phyloP scores from a whole-genome alignment of 2,329 filamentous ascomycete species.

The Colletotrichum euphorbiae region DNA sequence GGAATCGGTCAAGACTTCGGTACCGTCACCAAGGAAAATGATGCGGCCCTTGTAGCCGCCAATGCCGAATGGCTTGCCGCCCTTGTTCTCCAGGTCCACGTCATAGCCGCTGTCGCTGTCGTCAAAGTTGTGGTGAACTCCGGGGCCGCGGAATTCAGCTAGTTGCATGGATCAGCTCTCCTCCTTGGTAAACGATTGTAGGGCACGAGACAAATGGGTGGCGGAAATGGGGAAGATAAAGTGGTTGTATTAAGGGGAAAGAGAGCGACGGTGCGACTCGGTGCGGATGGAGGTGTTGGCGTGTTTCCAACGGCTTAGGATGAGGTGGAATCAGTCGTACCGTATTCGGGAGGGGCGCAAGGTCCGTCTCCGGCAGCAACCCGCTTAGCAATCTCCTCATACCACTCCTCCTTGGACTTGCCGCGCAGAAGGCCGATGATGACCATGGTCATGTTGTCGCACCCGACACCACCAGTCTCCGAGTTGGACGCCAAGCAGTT shows the following conservation, averaged over 20 bases:
- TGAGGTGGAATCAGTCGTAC: conserved; percentile 70
- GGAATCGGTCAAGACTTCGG: conserved; percentile 88
- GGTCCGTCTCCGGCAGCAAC: conserved; percentile 97
- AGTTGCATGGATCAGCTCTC: conserved; percentile 42
- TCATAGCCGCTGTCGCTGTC: conserved; percentile 84
- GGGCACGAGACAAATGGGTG: conserved; percentile 34
- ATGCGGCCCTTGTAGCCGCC: conserved; percentile 85
- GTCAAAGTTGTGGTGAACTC: conserved; percentile 85
- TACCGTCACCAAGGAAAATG: conserved; percentile 95
- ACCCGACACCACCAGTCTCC: conserved; percentile 96
- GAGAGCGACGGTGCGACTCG: conserved; percentile 33
- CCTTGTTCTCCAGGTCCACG: conserved; percentile 75
- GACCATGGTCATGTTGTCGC: conserved; percentile 99
- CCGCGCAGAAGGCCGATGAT: conserved; percentile 90
- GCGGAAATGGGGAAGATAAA: conserved; percentile 23
- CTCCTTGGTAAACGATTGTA: conserved; percentile 36
- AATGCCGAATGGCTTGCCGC: conserved; percentile 70
- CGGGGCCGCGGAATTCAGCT: conserved; percentile 89
- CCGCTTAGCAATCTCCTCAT: conserved; percentile 91
- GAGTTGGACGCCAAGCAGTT: conserved; percentile 98
- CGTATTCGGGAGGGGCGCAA: conserved; percentile 98
- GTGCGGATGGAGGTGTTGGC: conserved; percentile 32
- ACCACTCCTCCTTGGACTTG: conserved; percentile 97
- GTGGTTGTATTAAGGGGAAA: conserved; percentile 36
- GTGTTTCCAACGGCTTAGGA: conserved; percentile 38